phyloP scores from a whole-genome alignment of 1,284 basidiomycete species.

The Ustilago bromivora region DNA sequence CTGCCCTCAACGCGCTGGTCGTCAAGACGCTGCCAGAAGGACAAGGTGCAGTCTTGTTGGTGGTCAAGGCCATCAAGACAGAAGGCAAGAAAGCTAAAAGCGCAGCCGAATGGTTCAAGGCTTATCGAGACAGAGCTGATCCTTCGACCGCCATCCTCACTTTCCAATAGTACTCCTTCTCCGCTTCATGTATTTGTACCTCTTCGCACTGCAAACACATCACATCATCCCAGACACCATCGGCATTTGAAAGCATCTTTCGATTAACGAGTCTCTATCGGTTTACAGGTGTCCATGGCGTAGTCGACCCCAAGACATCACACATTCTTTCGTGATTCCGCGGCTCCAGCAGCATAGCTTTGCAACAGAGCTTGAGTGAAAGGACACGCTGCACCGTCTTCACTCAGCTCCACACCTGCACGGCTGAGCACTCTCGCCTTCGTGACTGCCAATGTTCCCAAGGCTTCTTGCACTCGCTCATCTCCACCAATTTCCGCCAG shows the following conservation, averaged over 20 bases:
- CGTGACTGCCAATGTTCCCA: slow-evolving; percentile 4
- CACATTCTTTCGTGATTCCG: slow-evolving; percentile 13
- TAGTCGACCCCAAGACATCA: background rate
- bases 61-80: slow-evolving; percentile 30
- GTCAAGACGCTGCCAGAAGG: slow-evolving; percentile 7
- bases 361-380: slow-evolving; percentile 12
- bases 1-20: slow-evolving; percentile 15
- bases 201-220: background rate
- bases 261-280: background rate
- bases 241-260: background rate
- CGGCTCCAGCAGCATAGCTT: background rate
- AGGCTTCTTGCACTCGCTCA: slow-evolving; percentile 1
- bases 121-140: slow-evolving; percentile 53
- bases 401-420: background rate
- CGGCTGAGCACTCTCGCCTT: slow-evolving; percentile 12
- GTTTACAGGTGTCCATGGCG: too few species aligned
- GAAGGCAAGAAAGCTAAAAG: slow-evolving; percentile 41
- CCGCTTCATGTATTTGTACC: slow-evolving; percentile 1
- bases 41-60: slow-evolving; percentile 6
- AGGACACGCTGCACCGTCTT: slow-evolving; percentile 8
- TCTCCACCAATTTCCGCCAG: background rate
- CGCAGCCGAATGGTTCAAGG: slow-evolving; percentile 51
- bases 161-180: slow-evolving; percentile 2
- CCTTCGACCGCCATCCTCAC: slow-evolving; percentile 10
- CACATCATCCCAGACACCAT: too few species aligned